phyloP scores from a whole-genome alignment of 257 asterid genomes.

The Plantago elongata region DNA sequence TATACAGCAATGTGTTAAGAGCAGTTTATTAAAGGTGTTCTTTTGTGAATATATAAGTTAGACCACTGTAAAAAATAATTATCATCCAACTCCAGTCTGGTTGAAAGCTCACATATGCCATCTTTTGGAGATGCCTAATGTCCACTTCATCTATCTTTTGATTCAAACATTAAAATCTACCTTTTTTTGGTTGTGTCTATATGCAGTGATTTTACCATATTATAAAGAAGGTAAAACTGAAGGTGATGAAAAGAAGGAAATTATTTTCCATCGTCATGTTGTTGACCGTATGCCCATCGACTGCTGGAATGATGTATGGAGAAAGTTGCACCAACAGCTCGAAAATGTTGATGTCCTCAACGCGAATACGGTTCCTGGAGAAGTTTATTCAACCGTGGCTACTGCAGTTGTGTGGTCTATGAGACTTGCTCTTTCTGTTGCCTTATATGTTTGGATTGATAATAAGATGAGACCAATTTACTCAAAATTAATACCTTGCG shows the following conservation, averaged over 20 bases:
- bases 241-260: conserved; percentile 42
- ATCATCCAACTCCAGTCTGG: conserved; percentile 14
- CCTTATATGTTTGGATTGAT: conserved; percentile 80
- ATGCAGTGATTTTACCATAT: conserved; percentile 79
- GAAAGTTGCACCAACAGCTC: conserved; percentile 90
- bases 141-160: conserved; percentile 3
- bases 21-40: background rate
- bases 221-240: conserved; percentile 59
- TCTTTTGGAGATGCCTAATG: background rate
- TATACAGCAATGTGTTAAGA: background rate
- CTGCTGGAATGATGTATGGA: conserved; percentile 98
- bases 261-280: conserved; percentile 76
- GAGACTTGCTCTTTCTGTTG: conserved; percentile 91
- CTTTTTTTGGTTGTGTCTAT: conserved; percentile 21
- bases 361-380: conserved; percentile 63
- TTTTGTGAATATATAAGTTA: conserved; percentile 5
- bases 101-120: conserved; percentile 5
- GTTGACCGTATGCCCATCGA: conserved; percentile 92
- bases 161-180: background rate
- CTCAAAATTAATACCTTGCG: conserved; percentile 80
- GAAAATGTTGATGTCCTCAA: conserved; percentile 82
- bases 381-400: conserved; percentile 77
- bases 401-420: conserved; percentile 96
- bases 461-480: conserved; percentile 80
- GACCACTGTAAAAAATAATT: background rate